Evolutionary conservation across 306 rosid genomes (phyloP).

Genomic region (Arachis hypogaea): DNA sequence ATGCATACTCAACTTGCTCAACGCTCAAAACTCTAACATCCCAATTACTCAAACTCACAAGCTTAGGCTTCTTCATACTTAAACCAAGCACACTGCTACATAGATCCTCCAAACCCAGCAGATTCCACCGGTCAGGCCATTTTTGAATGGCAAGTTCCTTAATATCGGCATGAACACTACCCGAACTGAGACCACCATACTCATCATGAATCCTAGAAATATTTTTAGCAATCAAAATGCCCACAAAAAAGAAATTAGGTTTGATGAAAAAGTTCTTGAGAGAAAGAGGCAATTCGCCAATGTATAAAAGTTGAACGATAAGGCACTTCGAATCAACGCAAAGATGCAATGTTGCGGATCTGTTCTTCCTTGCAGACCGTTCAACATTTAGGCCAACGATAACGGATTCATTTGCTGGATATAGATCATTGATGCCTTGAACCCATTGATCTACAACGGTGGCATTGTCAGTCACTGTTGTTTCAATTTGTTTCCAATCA

Average conservation of each 20-base stretch:
- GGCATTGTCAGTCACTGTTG: too few relatives aligned
- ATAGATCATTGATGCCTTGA: too few relatives aligned
- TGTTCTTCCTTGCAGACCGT: not conserved
- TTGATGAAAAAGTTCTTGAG: conserved; percentile 6
- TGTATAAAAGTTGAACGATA: not conserved
- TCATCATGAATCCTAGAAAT: not conserved
- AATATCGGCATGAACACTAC: too few relatives aligned
- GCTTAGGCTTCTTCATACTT: too few relatives aligned
- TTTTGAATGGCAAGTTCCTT: not conserved
- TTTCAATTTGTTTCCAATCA: not conserved
- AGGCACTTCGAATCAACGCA: conserved; percentile 18
- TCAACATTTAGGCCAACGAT: not conserved
- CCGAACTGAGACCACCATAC: not conserved
- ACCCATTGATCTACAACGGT: conserved; percentile 2
- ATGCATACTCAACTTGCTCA: too few relatives aligned
- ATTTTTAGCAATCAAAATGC: conserved; percentile 12
- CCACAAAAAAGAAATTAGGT: conserved; percentile 21
- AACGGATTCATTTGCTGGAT: not conserved
- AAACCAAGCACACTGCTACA: too few relatives aligned
- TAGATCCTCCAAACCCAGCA: not conserved
- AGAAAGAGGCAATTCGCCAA: not conserved
- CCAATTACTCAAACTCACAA: too few relatives aligned
- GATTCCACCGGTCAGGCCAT: not conserved
- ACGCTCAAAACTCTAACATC: too few relatives aligned
- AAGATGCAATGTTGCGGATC: conserved; percentile 9